Evolutionary conservation across 176 grass and related monocot species (phyloP), one percentile per base, ranked within the genome.

Genomic region (Aegilops tauschii): DNA sequence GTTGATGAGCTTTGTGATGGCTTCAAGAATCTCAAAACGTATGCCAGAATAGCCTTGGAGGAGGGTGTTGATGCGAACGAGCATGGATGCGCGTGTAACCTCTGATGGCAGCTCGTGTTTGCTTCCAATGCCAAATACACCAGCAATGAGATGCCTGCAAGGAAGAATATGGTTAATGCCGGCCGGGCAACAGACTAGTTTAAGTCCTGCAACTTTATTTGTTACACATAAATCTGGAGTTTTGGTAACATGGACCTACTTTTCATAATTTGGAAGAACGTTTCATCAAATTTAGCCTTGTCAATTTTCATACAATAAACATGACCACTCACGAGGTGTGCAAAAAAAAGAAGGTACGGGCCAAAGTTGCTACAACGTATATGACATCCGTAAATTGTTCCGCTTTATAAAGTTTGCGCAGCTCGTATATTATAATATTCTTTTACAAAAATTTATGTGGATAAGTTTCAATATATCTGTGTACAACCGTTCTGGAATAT

Each of bases 31-130:
- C 42, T 75, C 72, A 13, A 49, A 75, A 28, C 72, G 72, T 4
- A 75, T 75, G 2, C 72, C 72, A 4, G 72, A 75, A 16, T 29
- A 75, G 25, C 72, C 72, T 50, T 50, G 72, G 3, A 75, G 72
- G 7, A 9, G 42, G 12, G 72, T 75, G 42, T 75, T 75, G 25
- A 75, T 75, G 25, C 72, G 72, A 6, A 75, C 72, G 7, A 75
- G 72, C 72, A 75, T 75, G 42, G 72, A 49, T 6, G 72, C 72
- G 8, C 72, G 72, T 17, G 72, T 49, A 17, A 72, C 69, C 69
- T 72, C 69, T 1, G 36, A 42, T 25, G 69, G 69, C 20, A 72
- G 18, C 21, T 42, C 36, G 21, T 72, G 69, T 10, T 72, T 4
- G 0, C 69, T 12, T 2, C 69, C 69, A 11, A 2, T 72, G 36